These are phyloP conservation scores for Sphaerostilbella broomeana DNA, from an alignment of 2,329 filamentous ascomycete species.

Conservation along the genomic window DNA sequence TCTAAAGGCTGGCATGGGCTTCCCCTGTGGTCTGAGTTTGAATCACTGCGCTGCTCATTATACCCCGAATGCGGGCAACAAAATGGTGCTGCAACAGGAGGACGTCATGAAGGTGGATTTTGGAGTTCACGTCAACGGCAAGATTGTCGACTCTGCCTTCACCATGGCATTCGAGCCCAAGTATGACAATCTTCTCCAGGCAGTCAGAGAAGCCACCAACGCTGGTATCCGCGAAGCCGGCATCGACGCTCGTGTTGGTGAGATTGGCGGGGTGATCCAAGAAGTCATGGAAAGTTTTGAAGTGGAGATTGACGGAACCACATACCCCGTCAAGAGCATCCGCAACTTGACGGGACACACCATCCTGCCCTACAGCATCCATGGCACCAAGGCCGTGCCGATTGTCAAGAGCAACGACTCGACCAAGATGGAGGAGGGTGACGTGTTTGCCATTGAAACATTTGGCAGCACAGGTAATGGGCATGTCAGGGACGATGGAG, in stretches of 20 bases:
- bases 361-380: constrained; percentile 82
- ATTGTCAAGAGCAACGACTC: constrained; percentile 84
- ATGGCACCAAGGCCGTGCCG: constrained; percentile 87
- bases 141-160: constrained; percentile 76
- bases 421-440: constrained; percentile 97
- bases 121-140: constrained; percentile 72
- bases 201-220: constrained; percentile 71
- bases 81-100: constrained; percentile 61
- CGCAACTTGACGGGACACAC: constrained; percentile 86
- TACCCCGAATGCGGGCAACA: constrained; percentile 81
- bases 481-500: constrained; percentile 80
- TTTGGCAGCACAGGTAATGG: constrained; percentile 92
- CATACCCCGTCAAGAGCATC: constrained; percentile 75
- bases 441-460: constrained; percentile 92
- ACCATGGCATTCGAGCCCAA: constrained; percentile 68
- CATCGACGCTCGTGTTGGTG: constrained; percentile 82
- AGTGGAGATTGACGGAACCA: constrained; percentile 72
- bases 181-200: constrained; percentile 67
- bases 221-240: constrained; percentile 80
- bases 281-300: constrained; percentile 93
- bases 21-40: constrained; percentile 76
- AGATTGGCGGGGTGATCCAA: constrained; percentile 78
- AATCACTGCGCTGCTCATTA: constrained; percentile 85
- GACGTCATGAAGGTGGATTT: constrained; percentile 83
- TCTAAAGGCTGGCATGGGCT: constrained; percentile 74